These are phyloP conservation scores for Echria macrotheca DNA, from an alignment of 495 filamentous ascomycete species.

Conservation along the genomic window DNA sequence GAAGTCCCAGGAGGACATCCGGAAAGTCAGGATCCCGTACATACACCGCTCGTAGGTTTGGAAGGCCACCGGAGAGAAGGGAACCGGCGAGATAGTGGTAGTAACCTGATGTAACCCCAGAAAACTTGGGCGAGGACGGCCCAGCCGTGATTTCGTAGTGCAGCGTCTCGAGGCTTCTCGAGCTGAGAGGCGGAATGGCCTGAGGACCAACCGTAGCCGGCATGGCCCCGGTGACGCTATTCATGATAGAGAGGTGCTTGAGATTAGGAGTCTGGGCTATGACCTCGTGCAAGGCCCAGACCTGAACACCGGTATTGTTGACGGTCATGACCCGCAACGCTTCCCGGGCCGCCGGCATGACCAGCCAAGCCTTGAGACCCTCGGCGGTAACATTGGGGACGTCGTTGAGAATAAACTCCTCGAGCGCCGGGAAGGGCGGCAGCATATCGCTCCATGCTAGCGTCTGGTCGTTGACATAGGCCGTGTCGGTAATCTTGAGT, in stretches of 20 bases:
- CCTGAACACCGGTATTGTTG: slow-evolving; percentile 58
- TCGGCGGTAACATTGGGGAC: slow-evolving; percentile 62
- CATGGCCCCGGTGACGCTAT: slow-evolving; percentile 62
- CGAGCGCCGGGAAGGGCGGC: slow-evolving; percentile 64
- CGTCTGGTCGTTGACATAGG: slow-evolving; percentile 66
- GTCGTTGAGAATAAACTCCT: slow-evolving; percentile 62
- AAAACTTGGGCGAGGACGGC: slow-evolving; percentile 47
- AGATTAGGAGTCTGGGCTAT: slow-evolving; percentile 59
- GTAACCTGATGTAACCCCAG: slow-evolving; percentile 61
- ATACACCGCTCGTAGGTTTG: slow-evolving; percentile 68
- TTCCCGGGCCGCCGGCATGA: slow-evolving; percentile 40
- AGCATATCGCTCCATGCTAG: slow-evolving; percentile 57
- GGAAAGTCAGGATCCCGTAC: slow-evolving; percentile 79
- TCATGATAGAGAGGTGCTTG: slow-evolving; percentile 57
- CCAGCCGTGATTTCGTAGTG: slow-evolving; percentile 77
- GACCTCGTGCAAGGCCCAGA: slow-evolving; percentile 58
- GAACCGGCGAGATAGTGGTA: slow-evolving; percentile 83
- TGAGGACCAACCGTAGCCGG: slow-evolving; percentile 42
- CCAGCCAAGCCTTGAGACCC: slow-evolving; percentile 62
- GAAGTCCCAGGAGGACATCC: slow-evolving; percentile 60
- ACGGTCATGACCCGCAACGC: slow-evolving; percentile 58
- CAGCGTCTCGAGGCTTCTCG: slow-evolving; percentile 59
- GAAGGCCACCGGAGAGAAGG: slow-evolving; percentile 67
- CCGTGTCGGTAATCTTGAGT: slow-evolving; percentile 63
- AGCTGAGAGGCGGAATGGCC: slow-evolving; percentile 58